Percentiles rank a stretch among this genome's conserved stretches.
Evolutionary conservation across 75 land plant genomes (phyloP).

Genomic region (Pinus taeda): DNA sequence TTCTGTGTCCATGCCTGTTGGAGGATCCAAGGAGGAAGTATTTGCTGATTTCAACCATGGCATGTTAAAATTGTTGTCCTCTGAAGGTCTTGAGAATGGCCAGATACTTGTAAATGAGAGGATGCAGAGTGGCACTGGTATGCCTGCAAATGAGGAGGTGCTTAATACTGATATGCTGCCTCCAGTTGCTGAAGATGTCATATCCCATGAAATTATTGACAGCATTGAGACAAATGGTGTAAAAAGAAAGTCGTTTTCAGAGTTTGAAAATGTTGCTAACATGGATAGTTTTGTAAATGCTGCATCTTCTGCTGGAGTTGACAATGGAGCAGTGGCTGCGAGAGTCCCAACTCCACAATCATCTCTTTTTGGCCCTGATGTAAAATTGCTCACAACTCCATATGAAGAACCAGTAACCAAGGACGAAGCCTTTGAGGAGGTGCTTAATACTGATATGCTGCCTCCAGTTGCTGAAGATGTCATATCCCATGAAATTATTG

Average conservation of each 20-base stretch:
- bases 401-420: neutral
- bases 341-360: neutral
- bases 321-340: neutral
- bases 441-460: neutral
- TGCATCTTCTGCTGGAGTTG: neutral
- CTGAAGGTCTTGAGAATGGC: neutral
- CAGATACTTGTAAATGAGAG: conserved; percentile 1
- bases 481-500: neutral
- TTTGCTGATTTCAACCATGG: neutral
- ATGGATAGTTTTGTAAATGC: neutral
- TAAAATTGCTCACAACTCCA: neutral
- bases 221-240: neutral
- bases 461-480: neutral
- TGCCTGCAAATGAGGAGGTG: conserved; percentile 3
- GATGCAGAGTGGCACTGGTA: neutral
- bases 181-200: neutral
- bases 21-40: neutral
- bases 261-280: neutral
- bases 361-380: neutral
- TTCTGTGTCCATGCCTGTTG: neutral
- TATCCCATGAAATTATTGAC: neutral
- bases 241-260: neutral
- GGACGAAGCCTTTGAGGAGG: too few relatives aligned
- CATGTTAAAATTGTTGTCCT: neutral
- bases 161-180: neutral